Evolutionary conservation across 2,329 filamentous ascomycete species (phyloP), one percentile per base, ranked within the genome.

Genomic region (Penicillium sp.): DNA sequence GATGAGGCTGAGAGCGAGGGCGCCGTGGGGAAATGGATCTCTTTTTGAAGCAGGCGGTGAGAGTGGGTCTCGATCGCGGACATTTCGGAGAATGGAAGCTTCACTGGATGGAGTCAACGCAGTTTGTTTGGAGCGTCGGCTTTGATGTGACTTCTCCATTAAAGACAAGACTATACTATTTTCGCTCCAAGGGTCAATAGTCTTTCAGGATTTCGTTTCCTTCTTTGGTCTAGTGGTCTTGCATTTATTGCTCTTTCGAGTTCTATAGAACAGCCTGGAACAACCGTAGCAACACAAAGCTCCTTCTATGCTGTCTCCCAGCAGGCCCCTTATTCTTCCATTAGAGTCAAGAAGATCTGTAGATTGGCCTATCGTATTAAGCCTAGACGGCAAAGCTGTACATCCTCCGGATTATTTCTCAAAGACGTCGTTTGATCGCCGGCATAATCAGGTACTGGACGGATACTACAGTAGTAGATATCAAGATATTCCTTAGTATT

Each of bases 11-110:
- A 67, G 62, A 50, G 60, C 58, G n/a, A 59, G 41, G 55, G 54
- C 49, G 54, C 62, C 13, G 68, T 62, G 60, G 60, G 56, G 57
- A 64, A 3, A 59, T 52, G 44, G 31, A 24, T 13, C 31, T 22
- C 53, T 50, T 37, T 52, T 67, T 66, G 53, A 19, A 57, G 67
- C 50, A 67, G 65, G 68, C 68, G 68, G 68, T 70, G 55, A 66
- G 22, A 50, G 24, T 27, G 53, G 57, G 47, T 51, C 19, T 56
- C 36, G 27, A 56, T 51, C 47, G 56, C 22, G 27, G 41, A 50
- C 46, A 19, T 22, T 50, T 18, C 46, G 46, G 31, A 33, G 49
- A 39, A 36, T 50, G 47, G 33, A 50, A 50, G 36, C 33, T 22
- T 27, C 9, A 7, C 41, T 19, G 16, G 24, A 44, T 31, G 31